phyloP scores from a whole-genome alignment of 345 rosid species.

The Bretschneidera sinensis region DNA sequence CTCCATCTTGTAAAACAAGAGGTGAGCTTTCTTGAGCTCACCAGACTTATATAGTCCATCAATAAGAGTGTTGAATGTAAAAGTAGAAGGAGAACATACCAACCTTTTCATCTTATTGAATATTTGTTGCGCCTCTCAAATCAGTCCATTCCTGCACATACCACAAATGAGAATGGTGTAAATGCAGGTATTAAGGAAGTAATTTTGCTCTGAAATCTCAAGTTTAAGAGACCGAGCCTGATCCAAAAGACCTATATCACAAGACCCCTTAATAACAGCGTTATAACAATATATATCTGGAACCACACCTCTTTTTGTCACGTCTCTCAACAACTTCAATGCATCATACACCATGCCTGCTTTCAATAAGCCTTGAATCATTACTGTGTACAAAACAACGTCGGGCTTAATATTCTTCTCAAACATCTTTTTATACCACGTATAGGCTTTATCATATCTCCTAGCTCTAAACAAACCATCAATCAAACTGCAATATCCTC shows the following conservation, averaged over 20 bases:
- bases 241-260: constrained; percentile 64
- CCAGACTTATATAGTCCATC: constrained; percentile 80
- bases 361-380: constrained; percentile 60
- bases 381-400: constrained; percentile 51
- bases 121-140: constrained; percentile 56
- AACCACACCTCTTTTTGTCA: constrained; percentile 51
- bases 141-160: constrained; percentile 77
- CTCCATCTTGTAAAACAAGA: constrained; percentile 70
- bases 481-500: constrained; percentile 55
- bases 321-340: constrained; percentile 49
- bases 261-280: constrained; percentile 73
- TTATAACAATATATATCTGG: constrained; percentile 82
- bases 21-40: constrained; percentile 64
- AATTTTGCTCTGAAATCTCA: constrained; percentile 52
- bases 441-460: constrained; percentile 49
- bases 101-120: constrained; percentile 71
- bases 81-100: constrained; percentile 73
- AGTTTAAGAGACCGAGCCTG: constrained; percentile 64
- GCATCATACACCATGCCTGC: constrained; percentile 54
- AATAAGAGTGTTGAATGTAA: constrained; percentile 77
- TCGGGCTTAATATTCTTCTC: constrained; percentile 54
- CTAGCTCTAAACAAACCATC: constrained; percentile 54
- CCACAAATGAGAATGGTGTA: constrained; percentile 71
- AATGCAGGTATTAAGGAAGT: constrained; percentile 48
- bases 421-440: constrained; percentile 49